Evolutionary conservation across 2,329 filamentous ascomycete genomes (phyloP).

Genomic region (Proliferodiscus dingleyae): DNA sequence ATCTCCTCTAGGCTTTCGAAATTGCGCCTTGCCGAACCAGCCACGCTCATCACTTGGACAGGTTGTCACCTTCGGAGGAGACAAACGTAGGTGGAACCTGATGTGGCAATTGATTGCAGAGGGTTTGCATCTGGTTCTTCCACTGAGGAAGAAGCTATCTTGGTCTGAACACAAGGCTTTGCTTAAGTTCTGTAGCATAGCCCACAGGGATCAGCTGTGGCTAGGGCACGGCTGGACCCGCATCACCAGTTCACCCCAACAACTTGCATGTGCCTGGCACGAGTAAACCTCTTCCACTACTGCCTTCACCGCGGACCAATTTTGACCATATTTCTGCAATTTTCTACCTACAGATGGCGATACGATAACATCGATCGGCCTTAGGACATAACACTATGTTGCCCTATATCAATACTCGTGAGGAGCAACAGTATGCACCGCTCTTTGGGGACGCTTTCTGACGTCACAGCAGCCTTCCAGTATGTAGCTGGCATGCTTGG

Average conservation of each 20-base stretch:
- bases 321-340: background rate
- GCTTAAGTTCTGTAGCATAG: no score
- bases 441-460: conserved; percentile 19
- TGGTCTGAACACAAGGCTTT: no score
- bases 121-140: no score
- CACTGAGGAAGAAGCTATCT: no score
- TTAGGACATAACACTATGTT: conserved; percentile 43
- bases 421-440: conserved; percentile 20
- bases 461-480: conserved; percentile 51
- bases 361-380: conserved; percentile 9
- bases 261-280: background rate
- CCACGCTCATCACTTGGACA: background rate
- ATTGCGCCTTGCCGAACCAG: background rate
- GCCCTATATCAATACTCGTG: conserved; percentile 59
- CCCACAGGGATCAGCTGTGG: no score
- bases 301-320: background rate
- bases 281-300: no score
- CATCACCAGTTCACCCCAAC: background rate
- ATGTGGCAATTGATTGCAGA: no score
- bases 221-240: no score
- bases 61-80: background rate
- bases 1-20: conserved; percentile 10
- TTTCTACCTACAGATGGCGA: conserved; percentile 20
- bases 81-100: background rate
- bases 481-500: conserved; percentile 53